phyloP scores from a whole-genome alignment of 441 rosid species.

The Adansonia gregorii region DNA sequence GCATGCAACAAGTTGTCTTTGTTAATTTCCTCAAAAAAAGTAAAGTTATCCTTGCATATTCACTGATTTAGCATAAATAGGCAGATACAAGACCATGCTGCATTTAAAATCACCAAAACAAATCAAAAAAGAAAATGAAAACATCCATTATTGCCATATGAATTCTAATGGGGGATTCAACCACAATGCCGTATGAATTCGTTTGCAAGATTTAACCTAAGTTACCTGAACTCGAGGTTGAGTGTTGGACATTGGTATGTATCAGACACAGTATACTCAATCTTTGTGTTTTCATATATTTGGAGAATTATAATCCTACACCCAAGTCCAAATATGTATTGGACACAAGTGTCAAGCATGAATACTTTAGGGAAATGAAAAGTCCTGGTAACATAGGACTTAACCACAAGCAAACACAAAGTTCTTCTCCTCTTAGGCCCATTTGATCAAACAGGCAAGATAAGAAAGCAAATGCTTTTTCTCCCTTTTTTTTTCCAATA shows the following conservation, averaged over 20 bases:
- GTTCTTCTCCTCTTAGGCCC: not conserved
- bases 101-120: not conserved
- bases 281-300: too few species aligned
- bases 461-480: not conserved
- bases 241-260: too few species aligned
- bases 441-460: slow-evolving; percentile 11
- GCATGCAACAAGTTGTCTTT: not conserved
- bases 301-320: too few species aligned
- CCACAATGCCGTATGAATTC: not conserved
- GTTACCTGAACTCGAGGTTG: too few species aligned
- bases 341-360: too few species aligned
- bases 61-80: not conserved
- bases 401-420: not conserved
- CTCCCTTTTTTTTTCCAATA: not conserved
- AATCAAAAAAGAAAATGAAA: not conserved
- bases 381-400: not conserved
- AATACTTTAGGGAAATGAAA: too few species aligned
- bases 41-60: not conserved
- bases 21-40: not conserved
- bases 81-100: not conserved
- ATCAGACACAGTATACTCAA: too few species aligned
- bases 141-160: slow-evolving; percentile 7
- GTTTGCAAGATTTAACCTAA: too few species aligned
- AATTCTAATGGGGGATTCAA: not conserved
- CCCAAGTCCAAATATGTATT: too few species aligned